A percentile compares a stretch with the other conserved stretches of the same genome.
phyloP scores from a whole-genome alignment of 345 rosid species.

The Populus deltoides region DNA sequence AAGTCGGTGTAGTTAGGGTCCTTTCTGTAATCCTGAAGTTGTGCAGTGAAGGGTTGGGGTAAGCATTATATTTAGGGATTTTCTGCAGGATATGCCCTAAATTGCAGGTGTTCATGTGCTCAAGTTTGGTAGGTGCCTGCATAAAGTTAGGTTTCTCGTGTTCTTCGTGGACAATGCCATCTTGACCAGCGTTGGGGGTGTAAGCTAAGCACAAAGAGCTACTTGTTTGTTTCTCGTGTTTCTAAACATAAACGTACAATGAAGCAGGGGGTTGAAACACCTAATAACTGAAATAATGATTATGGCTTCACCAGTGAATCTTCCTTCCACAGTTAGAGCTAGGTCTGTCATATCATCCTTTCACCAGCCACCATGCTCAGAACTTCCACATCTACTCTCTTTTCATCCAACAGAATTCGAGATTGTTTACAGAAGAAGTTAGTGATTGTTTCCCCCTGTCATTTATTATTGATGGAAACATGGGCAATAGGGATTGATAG shows the following conservation, averaged over 20 bases:
- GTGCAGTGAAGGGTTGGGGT: neutral
- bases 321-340: neutral
- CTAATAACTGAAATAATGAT: neutral
- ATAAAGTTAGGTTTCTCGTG: conserved; percentile 1
- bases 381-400: neutral
- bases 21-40: neutral
- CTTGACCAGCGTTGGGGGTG: neutral
- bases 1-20: neutral
- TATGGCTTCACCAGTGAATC: neutral
- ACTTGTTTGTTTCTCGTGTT: neutral
- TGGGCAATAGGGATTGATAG: neutral
- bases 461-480: neutral
- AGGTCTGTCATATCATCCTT: neutral
- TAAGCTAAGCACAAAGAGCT: neutral
- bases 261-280: neutral
- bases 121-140: neutral
- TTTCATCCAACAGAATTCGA: neutral
- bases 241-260: neutral
- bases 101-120: neutral
- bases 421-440: neutral
- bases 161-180: neutral
- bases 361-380: neutral
- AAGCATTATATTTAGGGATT: neutral
- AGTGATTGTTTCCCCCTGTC: neutral
- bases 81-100: neutral